These are phyloP conservation scores for Xylaria sp. DNA, from an alignment of 2,329 filamentous ascomycete species.

Conservation along the genomic window DNA sequence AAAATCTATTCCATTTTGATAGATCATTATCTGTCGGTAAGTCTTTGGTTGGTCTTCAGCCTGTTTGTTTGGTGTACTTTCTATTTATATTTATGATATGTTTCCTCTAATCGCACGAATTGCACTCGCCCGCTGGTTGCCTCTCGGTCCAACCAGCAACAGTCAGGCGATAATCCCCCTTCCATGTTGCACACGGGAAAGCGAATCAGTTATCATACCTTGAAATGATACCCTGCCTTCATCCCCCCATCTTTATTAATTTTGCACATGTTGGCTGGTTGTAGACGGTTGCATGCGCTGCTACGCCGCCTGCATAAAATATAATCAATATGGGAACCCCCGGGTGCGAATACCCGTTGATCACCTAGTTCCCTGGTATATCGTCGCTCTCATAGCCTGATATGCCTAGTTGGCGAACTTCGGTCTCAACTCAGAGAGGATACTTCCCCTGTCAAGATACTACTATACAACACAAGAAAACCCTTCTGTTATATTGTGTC, in stretches of 20 bases:
- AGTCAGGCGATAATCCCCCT: slow-evolving; percentile 19
- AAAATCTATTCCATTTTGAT: slow-evolving; percentile 19
- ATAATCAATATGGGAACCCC: slow-evolving; percentile 15
- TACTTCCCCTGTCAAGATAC: background rate
- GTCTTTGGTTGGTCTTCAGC: slow-evolving; percentile 22
- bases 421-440: background rate
- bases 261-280: slow-evolving; percentile 12
- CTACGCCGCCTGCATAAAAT: slow-evolving; percentile 28
- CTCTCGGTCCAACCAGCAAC: slow-evolving; percentile 25
- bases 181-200: background rate
- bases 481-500: slow-evolving; percentile 4
- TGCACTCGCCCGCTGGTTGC: slow-evolving; percentile 15
- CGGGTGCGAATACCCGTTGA: slow-evolving; percentile 18
- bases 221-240: background rate
- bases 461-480: background rate
- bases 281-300: slow-evolving; percentile 27
- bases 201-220: background rate
- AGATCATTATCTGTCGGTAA: slow-evolving; percentile 26
- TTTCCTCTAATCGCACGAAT: slow-evolving; percentile 10
- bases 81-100: slow-evolving; percentile 5
- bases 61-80: slow-evolving; percentile 15
- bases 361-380: background rate
- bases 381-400: slow-evolving; percentile 9
- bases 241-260: slow-evolving; percentile 8
- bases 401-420: slow-evolving; percentile 12